These are phyloP conservation scores for Pyrenochaeta sp. DNA, from an alignment of 2,329 filamentous ascomycete genomes.

Conservation along the genomic window DNA sequence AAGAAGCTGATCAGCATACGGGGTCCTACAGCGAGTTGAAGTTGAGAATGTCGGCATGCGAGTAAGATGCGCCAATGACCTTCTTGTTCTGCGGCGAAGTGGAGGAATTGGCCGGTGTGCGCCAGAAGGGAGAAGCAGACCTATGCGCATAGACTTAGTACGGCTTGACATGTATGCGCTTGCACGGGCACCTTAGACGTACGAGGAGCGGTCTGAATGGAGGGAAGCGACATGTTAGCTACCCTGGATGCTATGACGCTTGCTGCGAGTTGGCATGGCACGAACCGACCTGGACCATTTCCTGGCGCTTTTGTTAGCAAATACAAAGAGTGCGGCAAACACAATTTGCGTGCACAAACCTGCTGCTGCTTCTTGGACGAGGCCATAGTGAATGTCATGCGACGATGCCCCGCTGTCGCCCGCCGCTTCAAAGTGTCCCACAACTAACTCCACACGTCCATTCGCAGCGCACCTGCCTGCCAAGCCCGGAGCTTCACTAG, in stretches of 20 bases:
- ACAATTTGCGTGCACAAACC: slow-evolving; percentile 26
- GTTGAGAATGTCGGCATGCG: slow-evolving; percentile 93
- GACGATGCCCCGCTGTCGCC: slow-evolving; percentile 23
- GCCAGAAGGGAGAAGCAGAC: slow-evolving; percentile 90
- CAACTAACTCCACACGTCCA: neutral
- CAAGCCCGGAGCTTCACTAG: slow-evolving; percentile 30
- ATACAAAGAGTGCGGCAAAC: neutral
- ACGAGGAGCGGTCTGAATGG: slow-evolving; percentile 48
- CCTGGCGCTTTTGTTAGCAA: slow-evolving; percentile 63
- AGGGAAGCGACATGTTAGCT: slow-evolving; percentile 48
- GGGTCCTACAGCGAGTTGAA: slow-evolving; percentile 76
- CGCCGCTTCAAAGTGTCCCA: slow-evolving; percentile 16
- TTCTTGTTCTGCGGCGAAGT: slow-evolving; percentile 65
- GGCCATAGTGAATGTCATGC: slow-evolving; percentile 46
- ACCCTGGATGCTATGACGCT: slow-evolving; percentile 34
- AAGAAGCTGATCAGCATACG: neutral
- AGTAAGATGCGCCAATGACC: slow-evolving; percentile 94
- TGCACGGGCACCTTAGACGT: slow-evolving; percentile 20
- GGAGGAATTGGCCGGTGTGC: slow-evolving; percentile 58
- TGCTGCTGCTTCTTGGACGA: slow-evolving; percentile 58
- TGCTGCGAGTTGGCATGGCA: slow-evolving; percentile 46
- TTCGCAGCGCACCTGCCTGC: slow-evolving; percentile 20
- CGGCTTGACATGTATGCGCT: neutral
- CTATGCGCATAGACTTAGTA: slow-evolving; percentile 58
- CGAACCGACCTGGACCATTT: slow-evolving; percentile 99